Evolutionary conservation across 306 rosid genomes (phyloP), one percentile per base, ranked within the genome.

Genomic region (Quercus engelmannii): DNA sequence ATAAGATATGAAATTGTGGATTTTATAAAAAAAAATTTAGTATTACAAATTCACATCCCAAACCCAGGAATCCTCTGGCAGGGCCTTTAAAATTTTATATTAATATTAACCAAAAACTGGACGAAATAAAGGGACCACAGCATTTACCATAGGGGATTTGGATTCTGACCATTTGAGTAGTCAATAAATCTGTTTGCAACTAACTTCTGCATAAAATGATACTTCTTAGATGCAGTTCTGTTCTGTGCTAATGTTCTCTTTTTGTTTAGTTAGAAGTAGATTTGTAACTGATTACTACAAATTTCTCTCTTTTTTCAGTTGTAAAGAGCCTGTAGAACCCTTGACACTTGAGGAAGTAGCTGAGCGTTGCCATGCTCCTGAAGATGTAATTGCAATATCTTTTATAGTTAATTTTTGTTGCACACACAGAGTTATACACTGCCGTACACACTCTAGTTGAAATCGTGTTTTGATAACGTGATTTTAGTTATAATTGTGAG

Each of bases 341-440:
- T 82, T 89, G 86, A 86, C 88, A 11, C 73, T 89, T 19, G 87
- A 86, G 3, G 90, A 89, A 84, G 85, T 89, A 54, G 92, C 92
- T 3, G 88, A 89, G 13, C 88, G 88, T 19, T 89, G 92, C 81
- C 98, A 90, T 71, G 76, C 93, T 73, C 80, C 95, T n/a, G 97
- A 89, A 75, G 91, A 93, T 84, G 98, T 93, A 89, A 51, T 67
- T n/a, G 26, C 71, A 26, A 51, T 18, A 61, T 19, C 41, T 14
- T 64, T 41, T 41, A 2, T 41, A 8, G 12, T 41, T 41, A 41
- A 8, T 41, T 41, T 7, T 41, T 41, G 11, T 8, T 41, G 12
- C 3, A 8, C 11, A 8, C 3, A 41, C 46, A 7, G 1, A 2
- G 46, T 41, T 41, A 2, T 41, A 7, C 46, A 41, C 1, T 41